Base-by-base conservation (phyloP, 2,329 filamentous ascomycete genomes). In the Nemania diffusa region DNA sequence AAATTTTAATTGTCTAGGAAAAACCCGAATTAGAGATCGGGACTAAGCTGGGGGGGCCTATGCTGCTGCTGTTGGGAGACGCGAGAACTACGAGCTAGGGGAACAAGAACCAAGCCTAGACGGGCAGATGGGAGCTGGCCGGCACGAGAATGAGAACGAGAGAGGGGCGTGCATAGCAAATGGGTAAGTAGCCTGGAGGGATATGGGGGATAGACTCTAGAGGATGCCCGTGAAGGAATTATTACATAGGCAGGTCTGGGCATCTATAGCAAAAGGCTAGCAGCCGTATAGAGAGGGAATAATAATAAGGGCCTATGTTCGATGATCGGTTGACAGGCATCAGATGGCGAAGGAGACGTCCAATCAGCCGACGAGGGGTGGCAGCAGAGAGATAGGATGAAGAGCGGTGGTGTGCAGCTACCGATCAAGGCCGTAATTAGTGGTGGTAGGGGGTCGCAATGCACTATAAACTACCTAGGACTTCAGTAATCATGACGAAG, bases 1-100 rank as follows among this genome's bases (percentile, higher is more conserved):
- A 80, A 79, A 78, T 78, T 77, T 78, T 77, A 78, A 77, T 75
- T 75, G 76, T 76, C 71, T 61, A 58, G 57, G 57, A 62, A 70
- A 74, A 72, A 74, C 75, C 74, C 73, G 77, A 78, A 76, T 77
- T 77, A 79, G 72, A 78, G 74, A 78, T 77, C 75, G 75, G 76
- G 73, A 77, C 75, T 77, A 78, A 73, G 68, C 65, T 73, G 70
- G 73, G 71, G 59, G 62, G 48, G 51, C 20, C 61, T 68, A n/a
- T n/a, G n/a, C 34, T 6, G 34, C 64, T 69, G 64, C 65, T 69
- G 68, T 69, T 71, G 71, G 67, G 64, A 58, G 62, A 62, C 52
- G 62, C 27, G 62, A 57, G 55, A 55, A 55, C 57, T 51, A 62
- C 44, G 40, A 65, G 62, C 55, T 29, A 58, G 62, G 53, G 57